These are phyloP conservation scores for Speleostelium caveatum DNA, from an alignment of 78 protist genomes.

Conservation along the genomic window DNA sequence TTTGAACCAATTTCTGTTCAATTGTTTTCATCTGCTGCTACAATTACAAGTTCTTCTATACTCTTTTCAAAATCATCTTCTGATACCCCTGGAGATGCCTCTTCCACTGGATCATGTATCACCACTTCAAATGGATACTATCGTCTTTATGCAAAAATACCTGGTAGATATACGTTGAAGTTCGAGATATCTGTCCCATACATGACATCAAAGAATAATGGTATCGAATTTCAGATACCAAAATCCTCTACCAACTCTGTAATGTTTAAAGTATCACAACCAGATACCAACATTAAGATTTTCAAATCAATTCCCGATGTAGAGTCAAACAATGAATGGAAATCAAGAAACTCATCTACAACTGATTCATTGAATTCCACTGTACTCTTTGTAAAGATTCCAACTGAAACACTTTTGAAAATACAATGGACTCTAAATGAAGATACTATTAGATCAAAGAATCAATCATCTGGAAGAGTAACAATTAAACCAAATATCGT, in stretches of 20 bases:
- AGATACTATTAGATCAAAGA: slow-evolving; percentile 7
- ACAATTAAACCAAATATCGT: slow-evolving; percentile 40
- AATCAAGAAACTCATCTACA: background rate
- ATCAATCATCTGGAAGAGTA: background rate
- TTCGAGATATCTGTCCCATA: slow-evolving; percentile 31
- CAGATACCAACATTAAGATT: slow-evolving; percentile 55
- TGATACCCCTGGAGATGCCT: background rate
- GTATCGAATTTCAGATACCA: slow-evolving; percentile 63
- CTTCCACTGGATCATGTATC: slow-evolving; percentile 7
- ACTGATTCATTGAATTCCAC: slow-evolving; percentile 25
- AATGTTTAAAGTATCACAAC: slow-evolving; percentile 32
- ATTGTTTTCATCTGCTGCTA: slow-evolving; percentile 42
- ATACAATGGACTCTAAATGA: slow-evolving; percentile 65
- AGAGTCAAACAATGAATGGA: background rate
- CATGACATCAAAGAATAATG: slow-evolving; percentile 39
- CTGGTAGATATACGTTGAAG: slow-evolving; percentile 25
- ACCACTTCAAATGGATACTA: background rate
- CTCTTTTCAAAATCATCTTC: background rate
- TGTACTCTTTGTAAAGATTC: slow-evolving; percentile 36
- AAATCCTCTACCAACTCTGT: slow-evolving; percentile 51
- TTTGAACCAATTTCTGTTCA: slow-evolving; percentile 2
- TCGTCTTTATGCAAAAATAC: slow-evolving; percentile 9
- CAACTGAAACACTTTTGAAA: slow-evolving; percentile 33
- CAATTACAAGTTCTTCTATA: slow-evolving; percentile 4
- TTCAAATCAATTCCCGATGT: slow-evolving; percentile 50